A percentile compares a stretch with the other conserved stretches of the same genome.
Conservation (phyloP, 1,284 basidiomycete species). For the Cutaneotrichosporon dermatis region DNA sequence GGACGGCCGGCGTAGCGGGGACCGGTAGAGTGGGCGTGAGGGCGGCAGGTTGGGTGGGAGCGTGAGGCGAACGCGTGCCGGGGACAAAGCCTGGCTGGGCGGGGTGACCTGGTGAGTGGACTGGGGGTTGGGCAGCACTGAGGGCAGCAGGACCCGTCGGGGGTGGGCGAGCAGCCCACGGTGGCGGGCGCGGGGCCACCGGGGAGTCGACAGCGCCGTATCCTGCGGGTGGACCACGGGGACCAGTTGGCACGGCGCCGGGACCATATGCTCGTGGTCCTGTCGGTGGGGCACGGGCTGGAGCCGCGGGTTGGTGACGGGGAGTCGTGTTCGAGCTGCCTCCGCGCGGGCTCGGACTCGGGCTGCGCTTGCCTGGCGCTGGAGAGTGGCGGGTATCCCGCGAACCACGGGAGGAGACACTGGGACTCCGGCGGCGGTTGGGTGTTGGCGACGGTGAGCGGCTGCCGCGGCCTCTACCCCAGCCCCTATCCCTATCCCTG, state of each 20-base stretch:
- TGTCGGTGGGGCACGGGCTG: constrained; percentile 20
- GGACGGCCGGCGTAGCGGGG: constrained; percentile 8
- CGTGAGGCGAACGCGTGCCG: neutral
- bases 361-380: neutral
- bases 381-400: constrained; percentile 2
- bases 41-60: too few species aligned
- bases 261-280: constrained; percentile 24
- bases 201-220: constrained; percentile 1
- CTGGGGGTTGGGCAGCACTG: neutral
- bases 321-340: constrained; percentile 12
- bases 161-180: neutral
- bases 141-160: neutral
- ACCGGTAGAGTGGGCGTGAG: neutral
- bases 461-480: neutral
- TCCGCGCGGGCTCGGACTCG: constrained; percentile 24
- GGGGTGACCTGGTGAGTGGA: too few species aligned
- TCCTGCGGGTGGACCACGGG: constrained; percentile 1
- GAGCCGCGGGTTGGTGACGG: constrained; percentile 22
- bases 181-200: neutral
- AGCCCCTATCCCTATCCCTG: constrained; percentile 5
- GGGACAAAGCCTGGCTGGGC: neutral
- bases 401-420: neutral
- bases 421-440: neutral
- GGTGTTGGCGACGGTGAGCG: constrained; percentile 8
- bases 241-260: constrained; percentile 3